A percentile compares a stretch with the other conserved stretches of the same genome.
phyloP scores from a whole-genome alignment of 2,329 filamentous ascomycete genomes.

The Thielaviopsis ethacetica region DNA sequence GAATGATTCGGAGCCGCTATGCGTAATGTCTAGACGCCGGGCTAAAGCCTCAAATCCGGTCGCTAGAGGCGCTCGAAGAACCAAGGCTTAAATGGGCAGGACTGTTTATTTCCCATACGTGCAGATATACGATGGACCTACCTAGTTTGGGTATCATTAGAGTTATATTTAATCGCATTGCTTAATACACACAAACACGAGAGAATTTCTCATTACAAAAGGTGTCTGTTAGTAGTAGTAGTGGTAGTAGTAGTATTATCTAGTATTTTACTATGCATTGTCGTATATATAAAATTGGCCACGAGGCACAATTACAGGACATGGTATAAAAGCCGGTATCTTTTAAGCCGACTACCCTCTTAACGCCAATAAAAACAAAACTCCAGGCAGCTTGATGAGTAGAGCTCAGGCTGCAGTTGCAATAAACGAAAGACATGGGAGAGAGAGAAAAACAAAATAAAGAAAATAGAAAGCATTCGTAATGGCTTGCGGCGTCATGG shows the following conservation, averaged over 20 bases:
- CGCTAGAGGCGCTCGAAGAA: constrained; percentile 37
- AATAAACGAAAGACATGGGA: not conserved
- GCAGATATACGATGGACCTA: not conserved
- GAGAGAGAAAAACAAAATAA: not conserved
- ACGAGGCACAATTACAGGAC: not conserved
- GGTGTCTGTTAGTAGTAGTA: not conserved
- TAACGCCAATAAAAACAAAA: not conserved
- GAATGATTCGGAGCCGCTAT: constrained; percentile 55
- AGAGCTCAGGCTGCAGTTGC: not conserved
- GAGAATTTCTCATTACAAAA: not conserved
- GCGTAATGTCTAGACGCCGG: constrained; percentile 46
- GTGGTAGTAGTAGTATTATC: not conserved
- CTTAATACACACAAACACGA: not conserved
- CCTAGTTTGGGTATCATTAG: not conserved
- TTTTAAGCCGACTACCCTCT: not conserved
- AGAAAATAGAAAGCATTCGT: not conserved
- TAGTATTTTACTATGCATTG: not conserved
- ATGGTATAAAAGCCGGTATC: not conserved
- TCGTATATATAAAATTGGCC: not conserved
- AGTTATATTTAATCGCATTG: not conserved
- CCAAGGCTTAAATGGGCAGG: constrained; percentile 13
- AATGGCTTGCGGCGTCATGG: constrained; percentile 15
- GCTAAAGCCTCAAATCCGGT: constrained; percentile 46
- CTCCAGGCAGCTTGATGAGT: not conserved
- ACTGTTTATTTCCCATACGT: not conserved